These are phyloP conservation scores for Schizonepeta tenuifolia DNA, from an alignment of 257 asterid species.

Conservation along the genomic window DNA sequence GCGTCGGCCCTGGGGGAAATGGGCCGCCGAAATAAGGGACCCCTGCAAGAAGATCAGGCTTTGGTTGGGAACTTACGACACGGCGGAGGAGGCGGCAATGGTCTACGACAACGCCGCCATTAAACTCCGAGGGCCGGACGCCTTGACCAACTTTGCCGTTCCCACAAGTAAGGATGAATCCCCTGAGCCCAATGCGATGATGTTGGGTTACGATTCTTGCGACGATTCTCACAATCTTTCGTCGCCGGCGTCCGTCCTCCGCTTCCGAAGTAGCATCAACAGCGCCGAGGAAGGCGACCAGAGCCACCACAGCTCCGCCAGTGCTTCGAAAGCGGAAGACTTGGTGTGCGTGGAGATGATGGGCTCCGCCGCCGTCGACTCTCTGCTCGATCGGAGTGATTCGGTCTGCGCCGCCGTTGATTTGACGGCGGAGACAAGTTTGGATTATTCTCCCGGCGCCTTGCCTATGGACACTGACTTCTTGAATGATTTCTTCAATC, in stretches of 20 bases:
- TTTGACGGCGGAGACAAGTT: background rate
- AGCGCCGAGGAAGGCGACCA: conserved; percentile 38
- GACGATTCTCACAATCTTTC: conserved; percentile 52
- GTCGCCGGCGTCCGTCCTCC: conserved; percentile 68
- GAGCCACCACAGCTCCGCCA: background rate
- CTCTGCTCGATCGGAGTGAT: too few relatives aligned
- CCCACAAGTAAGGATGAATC: conserved; percentile 31
- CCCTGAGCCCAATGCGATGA: conserved; percentile 23
- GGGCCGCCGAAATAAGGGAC: conserved; percentile 84
- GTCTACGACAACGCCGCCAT: conserved; percentile 78
- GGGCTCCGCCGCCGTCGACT: conserved; percentile 11
- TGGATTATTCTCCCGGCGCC: conserved; percentile 16
- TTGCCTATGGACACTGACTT: conserved; percentile 36
- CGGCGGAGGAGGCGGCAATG: conserved; percentile 83
- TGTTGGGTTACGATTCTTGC: conserved; percentile 64
- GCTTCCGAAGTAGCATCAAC: conserved; percentile 39
- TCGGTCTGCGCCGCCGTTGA: background rate
- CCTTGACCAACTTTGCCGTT: conserved; percentile 55
- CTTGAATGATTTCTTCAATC: conserved; percentile 48
- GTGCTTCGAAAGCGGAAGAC: background rate
- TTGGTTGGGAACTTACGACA: conserved; percentile 74
- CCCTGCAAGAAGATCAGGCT: conserved; percentile 51
- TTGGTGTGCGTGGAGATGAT: conserved; percentile 6
- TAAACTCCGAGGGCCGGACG: conserved; percentile 67
- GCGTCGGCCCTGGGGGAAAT: conserved; percentile 76